Percentiles rank a stretch among this genome's conserved stretches.
These are phyloP conservation scores for Mallotus japonicus DNA, from an alignment of 441 rosid genomes.

Conservation along the genomic window DNA sequence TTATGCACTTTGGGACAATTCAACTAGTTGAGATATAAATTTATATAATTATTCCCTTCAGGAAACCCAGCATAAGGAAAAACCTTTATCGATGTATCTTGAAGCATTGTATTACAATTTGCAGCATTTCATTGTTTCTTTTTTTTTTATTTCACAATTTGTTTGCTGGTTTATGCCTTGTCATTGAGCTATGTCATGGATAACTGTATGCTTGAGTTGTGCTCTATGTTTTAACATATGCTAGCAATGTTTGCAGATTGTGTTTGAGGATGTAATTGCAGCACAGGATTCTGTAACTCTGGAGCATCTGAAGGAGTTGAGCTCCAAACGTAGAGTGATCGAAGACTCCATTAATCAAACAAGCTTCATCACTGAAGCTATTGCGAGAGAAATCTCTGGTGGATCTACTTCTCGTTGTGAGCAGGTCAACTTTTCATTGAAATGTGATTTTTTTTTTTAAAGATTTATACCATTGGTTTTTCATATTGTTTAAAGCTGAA, in stretches of 20 bases:
- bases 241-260: conserved; percentile 39
- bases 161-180: neutral
- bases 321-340: conserved; percentile 54
- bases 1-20: too few relatives aligned
- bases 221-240: conserved; percentile 7
- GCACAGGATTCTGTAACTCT: conserved; percentile 53
- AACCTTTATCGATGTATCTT: too few relatives aligned
- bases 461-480: neutral
- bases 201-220: neutral
- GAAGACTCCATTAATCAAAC: conserved; percentile 65
- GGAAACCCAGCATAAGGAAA: too few relatives aligned
- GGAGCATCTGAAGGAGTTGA: conserved; percentile 56
- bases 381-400: conserved; percentile 66
- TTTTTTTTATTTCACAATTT: neutral
- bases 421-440: conserved; percentile 38
- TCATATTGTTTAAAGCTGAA: neutral
- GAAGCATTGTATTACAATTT: too few relatives aligned
- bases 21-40: too few relatives aligned
- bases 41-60: too few relatives aligned
- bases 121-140: neutral
- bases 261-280: conserved; percentile 52
- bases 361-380: conserved; percentile 51
- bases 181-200: neutral
- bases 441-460: neutral
- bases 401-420: conserved; percentile 55